These are phyloP conservation scores for Dioscorea zingiberensis DNA, from an alignment of 106 monocot species.

Conservation along the genomic window DNA sequence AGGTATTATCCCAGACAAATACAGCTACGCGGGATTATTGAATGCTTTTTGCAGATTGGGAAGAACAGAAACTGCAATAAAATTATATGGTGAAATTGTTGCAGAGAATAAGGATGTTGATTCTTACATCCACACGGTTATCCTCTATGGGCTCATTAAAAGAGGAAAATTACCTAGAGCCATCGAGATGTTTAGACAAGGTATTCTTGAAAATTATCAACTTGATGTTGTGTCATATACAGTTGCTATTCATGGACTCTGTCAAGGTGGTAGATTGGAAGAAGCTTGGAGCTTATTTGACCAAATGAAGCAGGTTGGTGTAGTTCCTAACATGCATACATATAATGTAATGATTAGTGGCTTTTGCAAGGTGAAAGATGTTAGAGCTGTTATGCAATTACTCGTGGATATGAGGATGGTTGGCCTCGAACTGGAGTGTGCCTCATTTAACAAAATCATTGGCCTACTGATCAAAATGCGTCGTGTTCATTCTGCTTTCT, in stretches of 20 bases:
- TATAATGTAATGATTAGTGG: constrained; percentile 68
- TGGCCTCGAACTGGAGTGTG: constrained; percentile 27
- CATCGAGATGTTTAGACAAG: constrained; percentile 40
- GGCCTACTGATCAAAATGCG: constrained; percentile 26
- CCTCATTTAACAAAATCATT: constrained; percentile 30
- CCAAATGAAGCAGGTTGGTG: constrained; percentile 41
- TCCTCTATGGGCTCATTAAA: constrained; percentile 52
- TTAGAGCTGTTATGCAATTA: constrained; percentile 21
- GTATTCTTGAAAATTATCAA: constrained; percentile 18
- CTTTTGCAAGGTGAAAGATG: constrained; percentile 26
- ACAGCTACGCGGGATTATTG: constrained; percentile 48
- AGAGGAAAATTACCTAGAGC: constrained; percentile 26
- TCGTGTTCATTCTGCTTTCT: constrained; percentile 15
- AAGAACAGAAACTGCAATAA: constrained; percentile 32
- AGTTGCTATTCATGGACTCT: constrained; percentile 43
- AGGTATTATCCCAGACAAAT: constrained; percentile 49
- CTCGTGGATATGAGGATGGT: constrained; percentile 32
- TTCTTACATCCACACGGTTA: constrained; percentile 48
- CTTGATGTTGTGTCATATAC: constrained; percentile 50
- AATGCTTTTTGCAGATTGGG: constrained; percentile 34
- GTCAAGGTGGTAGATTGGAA: constrained; percentile 15
- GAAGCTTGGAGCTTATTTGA: constrained; percentile 53
- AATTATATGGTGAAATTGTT: constrained; percentile 38
- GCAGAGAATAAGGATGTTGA: constrained; percentile 22
- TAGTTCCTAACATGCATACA: constrained; percentile 30